Evolutionary conservation across 1,284 basidiomycete genomes (phyloP).

Genomic region (Ceratobasidium sp.): DNA sequence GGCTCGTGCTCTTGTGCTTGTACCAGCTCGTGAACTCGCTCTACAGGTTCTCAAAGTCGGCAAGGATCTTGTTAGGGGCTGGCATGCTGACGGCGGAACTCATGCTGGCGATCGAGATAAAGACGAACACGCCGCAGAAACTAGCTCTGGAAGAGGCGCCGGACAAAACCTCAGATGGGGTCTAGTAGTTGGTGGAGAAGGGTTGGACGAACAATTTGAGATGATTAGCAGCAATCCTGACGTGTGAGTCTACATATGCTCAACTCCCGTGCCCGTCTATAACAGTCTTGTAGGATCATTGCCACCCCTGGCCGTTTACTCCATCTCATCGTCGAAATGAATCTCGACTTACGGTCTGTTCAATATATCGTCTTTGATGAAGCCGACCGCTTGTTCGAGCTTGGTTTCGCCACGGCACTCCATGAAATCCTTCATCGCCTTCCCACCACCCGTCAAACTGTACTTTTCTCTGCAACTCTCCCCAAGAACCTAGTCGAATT

Average conservation of each 20-base stretch:
- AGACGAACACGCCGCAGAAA: slow-evolving; percentile 60
- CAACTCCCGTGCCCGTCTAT: background rate
- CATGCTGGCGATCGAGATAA: slow-evolving; percentile 75
- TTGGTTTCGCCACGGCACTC: slow-evolving; percentile 94
- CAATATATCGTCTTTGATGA: slow-evolving; percentile 98
- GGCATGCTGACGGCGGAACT: slow-evolving; percentile 66
- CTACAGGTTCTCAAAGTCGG: slow-evolving; percentile 95
- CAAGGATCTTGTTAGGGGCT: slow-evolving; percentile 88
- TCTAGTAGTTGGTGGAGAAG: slow-evolving; percentile 94
- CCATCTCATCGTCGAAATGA: slow-evolving; percentile 97
- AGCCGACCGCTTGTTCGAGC: slow-evolving; percentile 97
- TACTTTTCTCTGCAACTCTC: slow-evolving; percentile 95
- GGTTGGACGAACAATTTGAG: slow-evolving; percentile 95
- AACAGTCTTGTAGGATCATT: slow-evolving; percentile 74
- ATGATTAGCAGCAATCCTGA: slow-evolving; percentile 96
- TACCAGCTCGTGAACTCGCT: slow-evolving; percentile 94
- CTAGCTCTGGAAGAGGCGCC: slow-evolving; percentile 56
- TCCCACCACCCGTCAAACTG: slow-evolving; percentile 86
- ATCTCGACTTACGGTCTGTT: slow-evolving; percentile 87
- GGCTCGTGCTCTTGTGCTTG: slow-evolving; percentile 86
- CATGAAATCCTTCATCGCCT: slow-evolving; percentile 92
- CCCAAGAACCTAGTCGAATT: slow-evolving; percentile 97
- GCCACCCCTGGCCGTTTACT: slow-evolving; percentile 97
- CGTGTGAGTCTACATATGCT: slow-evolving; percentile 68
- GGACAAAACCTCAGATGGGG: slow-evolving; percentile 88